Evolutionary conservation across 441 rosid genomes (phyloP).

Genomic region (Flueggea neowawraea): DNA sequence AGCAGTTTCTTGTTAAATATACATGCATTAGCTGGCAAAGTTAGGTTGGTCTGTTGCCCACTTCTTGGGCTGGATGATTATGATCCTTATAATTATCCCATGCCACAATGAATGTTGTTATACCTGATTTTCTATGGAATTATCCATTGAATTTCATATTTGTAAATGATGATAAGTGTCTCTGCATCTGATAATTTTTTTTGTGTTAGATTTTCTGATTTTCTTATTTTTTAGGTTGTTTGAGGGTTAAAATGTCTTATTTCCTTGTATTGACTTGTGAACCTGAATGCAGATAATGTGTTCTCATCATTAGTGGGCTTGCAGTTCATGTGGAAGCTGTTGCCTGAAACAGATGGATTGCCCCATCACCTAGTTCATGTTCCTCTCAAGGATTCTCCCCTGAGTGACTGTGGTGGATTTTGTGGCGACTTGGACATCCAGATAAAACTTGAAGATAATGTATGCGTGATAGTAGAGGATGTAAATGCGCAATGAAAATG

Average conservation of each 20-base stretch:
- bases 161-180: too few relatives aligned
- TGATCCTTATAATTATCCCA: too few relatives aligned
- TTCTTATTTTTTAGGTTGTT: background rate
- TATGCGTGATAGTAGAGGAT: slow-evolving; percentile 30
- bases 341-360: slow-evolving; percentile 54
- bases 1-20: too few relatives aligned
- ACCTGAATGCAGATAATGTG: slow-evolving; percentile 63
- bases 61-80: too few relatives aligned
- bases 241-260: background rate
- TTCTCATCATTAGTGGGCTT: slow-evolving; percentile 95
- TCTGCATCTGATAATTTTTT: too few relatives aligned
- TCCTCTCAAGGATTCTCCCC: slow-evolving; percentile 92
- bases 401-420: slow-evolving; percentile 91
- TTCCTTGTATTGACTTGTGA: slow-evolving; percentile 12
- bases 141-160: too few relatives aligned
- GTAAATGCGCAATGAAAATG: slow-evolving; percentile 11
- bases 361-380: slow-evolving; percentile 87
- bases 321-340: slow-evolving; percentile 85
- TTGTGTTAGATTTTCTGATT: too few relatives aligned
- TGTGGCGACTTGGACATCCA: slow-evolving; percentile 89
- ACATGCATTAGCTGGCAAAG: too few relatives aligned
- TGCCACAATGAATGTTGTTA: too few relatives aligned
- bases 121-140: too few relatives aligned
- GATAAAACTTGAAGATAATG: slow-evolving; percentile 83
- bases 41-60: too few relatives aligned